phyloP scores from a whole-genome alignment of 1,139 yeast species.

The Taphrina pruni region DNA sequence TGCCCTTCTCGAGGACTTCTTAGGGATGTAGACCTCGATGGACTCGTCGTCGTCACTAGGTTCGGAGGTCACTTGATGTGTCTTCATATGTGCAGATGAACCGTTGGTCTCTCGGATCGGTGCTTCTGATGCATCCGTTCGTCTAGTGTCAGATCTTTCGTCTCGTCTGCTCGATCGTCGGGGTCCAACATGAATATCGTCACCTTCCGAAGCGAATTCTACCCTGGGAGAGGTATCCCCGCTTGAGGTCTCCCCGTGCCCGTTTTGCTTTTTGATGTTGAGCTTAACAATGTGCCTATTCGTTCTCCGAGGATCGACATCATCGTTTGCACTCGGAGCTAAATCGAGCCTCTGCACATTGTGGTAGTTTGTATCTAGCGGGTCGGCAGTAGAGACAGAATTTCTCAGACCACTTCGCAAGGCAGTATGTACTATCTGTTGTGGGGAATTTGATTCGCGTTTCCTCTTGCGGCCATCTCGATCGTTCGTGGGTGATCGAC shows the following conservation, averaged over 20 bases:
- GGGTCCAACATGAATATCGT: background rate
- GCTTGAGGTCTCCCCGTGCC: background rate
- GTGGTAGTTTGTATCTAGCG: background rate
- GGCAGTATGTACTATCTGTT: conserved; percentile 11
- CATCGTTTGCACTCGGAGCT: background rate
- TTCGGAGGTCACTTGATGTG: background rate
- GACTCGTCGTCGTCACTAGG: conserved; percentile 1
- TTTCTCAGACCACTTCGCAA: conserved; percentile 26
- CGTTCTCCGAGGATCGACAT: background rate
- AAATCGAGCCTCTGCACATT: background rate
- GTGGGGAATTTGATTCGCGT: conserved; percentile 34
- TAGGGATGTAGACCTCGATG: conserved; percentile 1
- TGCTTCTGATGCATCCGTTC: background rate
- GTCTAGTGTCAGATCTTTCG: background rate
- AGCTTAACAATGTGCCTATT: background rate
- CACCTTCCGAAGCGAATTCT: conserved; percentile 1
- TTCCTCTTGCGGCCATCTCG: conserved; percentile 21
- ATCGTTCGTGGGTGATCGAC: conserved; percentile 1
- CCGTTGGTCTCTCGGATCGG: background rate
- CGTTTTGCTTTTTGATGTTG: background rate
- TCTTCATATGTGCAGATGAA: too few relatives aligned
- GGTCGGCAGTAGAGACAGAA: background rate
- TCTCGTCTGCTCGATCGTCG: conserved; percentile 3
- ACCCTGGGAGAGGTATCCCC: background rate
- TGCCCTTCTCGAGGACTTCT: background rate